These are phyloP conservation scores for Pyrrhoderma noxium DNA, from an alignment of 1,284 basidiomycete species.

Conservation along the genomic window DNA sequence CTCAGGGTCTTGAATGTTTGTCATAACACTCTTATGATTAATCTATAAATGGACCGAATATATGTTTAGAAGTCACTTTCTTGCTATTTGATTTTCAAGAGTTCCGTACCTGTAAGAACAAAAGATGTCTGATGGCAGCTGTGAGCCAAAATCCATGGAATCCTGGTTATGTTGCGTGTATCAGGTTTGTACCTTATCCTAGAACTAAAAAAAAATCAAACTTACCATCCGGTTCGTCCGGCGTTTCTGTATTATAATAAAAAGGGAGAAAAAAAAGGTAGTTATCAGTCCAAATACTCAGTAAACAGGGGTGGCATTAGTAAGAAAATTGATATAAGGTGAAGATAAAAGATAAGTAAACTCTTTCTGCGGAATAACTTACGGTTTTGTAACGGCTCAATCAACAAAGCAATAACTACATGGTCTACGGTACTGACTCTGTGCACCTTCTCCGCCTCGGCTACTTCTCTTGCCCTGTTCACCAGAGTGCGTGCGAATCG, in stretches of 20 bases:
- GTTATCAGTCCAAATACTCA: too few relatives aligned
- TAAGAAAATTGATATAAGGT: too few relatives aligned
- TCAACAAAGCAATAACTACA: slow-evolving; percentile 67
- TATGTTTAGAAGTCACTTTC: neutral
- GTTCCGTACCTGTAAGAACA: slow-evolving; percentile 58
- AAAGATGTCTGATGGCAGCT: slow-evolving; percentile 65
- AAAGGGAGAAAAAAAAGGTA: too few relatives aligned
- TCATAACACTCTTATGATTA: slow-evolving; percentile 71
- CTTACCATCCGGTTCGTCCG: slow-evolving; percentile 56
- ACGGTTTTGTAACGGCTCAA: slow-evolving; percentile 79
- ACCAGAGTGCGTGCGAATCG: slow-evolving; percentile 72
- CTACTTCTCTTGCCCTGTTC: slow-evolving; percentile 72
- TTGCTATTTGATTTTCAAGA: neutral
- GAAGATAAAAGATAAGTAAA: too few relatives aligned
- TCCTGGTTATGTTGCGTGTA: slow-evolving; percentile 34
- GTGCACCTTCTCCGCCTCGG: slow-evolving; percentile 80
- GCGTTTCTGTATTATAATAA: slow-evolving; percentile 43
- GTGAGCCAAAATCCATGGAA: slow-evolving; percentile 78
- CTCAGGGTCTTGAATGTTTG: slow-evolving; percentile 61
- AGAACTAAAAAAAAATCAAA: slow-evolving; percentile 7
- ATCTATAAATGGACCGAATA: slow-evolving; percentile 39
- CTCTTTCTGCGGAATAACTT: slow-evolving; percentile 30
- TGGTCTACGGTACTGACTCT: slow-evolving; percentile 75
- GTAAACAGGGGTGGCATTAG: too few relatives aligned
- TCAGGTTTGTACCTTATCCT: too few relatives aligned